These are phyloP conservation scores for Margaritispora aquatica DNA, from an alignment of 495 filamentous ascomycete genomes.

Conservation along the genomic window DNA sequence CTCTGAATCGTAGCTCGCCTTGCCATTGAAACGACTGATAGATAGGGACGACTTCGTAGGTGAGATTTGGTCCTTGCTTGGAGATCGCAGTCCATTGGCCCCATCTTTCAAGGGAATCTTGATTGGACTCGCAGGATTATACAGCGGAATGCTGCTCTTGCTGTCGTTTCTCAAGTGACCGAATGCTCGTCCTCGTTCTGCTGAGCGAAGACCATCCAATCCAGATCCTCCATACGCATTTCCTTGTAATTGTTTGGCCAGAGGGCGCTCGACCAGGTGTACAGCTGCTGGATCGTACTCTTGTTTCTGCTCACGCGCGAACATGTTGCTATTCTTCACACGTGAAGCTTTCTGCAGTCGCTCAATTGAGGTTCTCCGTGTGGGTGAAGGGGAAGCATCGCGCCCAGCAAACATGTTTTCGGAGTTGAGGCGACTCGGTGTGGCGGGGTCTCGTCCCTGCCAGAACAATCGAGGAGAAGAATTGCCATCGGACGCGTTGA, in stretches of 20 bases:
- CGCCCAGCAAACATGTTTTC: slow-evolving; percentile 65
- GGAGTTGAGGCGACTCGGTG: slow-evolving; percentile 52
- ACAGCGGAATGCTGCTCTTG: slow-evolving; percentile 40
- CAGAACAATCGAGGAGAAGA: slow-evolving; percentile 78
- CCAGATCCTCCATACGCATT: slow-evolving; percentile 50
- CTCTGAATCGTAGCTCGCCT: slow-evolving; percentile 64
- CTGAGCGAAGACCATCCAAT: slow-evolving; percentile 38
- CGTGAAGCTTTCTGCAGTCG: slow-evolving; percentile 87
- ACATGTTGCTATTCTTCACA: slow-evolving; percentile 95
- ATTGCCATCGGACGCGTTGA: slow-evolving; percentile 44
- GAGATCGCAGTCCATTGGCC: slow-evolving; percentile 43
- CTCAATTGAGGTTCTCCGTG: slow-evolving; percentile 83
- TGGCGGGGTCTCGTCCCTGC: slow-evolving; percentile 68
- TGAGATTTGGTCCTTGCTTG: slow-evolving; percentile 67
- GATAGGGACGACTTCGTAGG: slow-evolving; percentile 84
- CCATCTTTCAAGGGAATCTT: slow-evolving; percentile 11
- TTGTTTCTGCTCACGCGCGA: slow-evolving; percentile 79
- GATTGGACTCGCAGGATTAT: slow-evolving; percentile 22
- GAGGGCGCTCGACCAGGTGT: slow-evolving; percentile 68
- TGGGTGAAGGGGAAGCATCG: slow-evolving; percentile 56
- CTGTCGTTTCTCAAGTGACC: slow-evolving; percentile 39
- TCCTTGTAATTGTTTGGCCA: slow-evolving; percentile 63
- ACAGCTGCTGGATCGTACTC: slow-evolving; percentile 82
- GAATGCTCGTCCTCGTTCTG: slow-evolving; percentile 27
- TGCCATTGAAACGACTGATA: slow-evolving; percentile 57